Evolutionary conservation across 768 basidiomycete genomes (phyloP), one percentile per base, ranked within the genome.

Genomic region (Lactarius hengduanensis): DNA sequence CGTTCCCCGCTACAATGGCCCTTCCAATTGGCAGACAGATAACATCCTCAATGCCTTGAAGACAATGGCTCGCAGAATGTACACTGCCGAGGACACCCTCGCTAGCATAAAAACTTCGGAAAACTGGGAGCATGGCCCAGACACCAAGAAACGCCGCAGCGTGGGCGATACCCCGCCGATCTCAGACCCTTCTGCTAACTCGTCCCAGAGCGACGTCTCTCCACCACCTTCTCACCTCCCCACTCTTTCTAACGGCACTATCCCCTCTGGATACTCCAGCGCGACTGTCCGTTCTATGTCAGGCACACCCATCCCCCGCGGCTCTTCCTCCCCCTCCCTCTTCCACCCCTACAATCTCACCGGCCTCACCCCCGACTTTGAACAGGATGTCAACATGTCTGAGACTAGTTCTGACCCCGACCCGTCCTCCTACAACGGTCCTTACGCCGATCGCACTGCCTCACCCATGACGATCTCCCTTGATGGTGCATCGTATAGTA

Each of bases 81-180:
- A 69, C 50, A 69, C 70, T n/a, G 70, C 70, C 2, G 70, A 71
- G 20, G 70, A 70, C 28, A 69, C 68, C 5, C 64, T 70, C 16
- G 70, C 68, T 7, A 62, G 64, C 45, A 63, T 71, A 50, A 70
- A 70, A 60, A 64, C 70, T 2, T 70, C 68, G 16, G 63, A 69
- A 15, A 65, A 47, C 16, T 66, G 69, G 68, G 68, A 69, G 57
- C 55, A 70, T 20, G 68, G 70, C 32, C 70, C 61, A 26, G 68
- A 71, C 22, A 69, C 59, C 18, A 71, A 71, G 55, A 71, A 71
- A 18, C 68, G 70, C 11, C 70, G 70, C 58, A 71, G 70, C 61
- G 65, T 71, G 57, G 70, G 70, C 61, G 68, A 69, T 41, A 63
- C 59, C 50, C 68, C 68, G 15, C 58, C 64, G 38, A 56, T 60